Percentiles rank a stretch among this genome's conserved stretches.
Evolutionary conservation across 2,329 filamentous ascomycete species (phyloP).

Genomic region (Penicillium sp.): DNA sequence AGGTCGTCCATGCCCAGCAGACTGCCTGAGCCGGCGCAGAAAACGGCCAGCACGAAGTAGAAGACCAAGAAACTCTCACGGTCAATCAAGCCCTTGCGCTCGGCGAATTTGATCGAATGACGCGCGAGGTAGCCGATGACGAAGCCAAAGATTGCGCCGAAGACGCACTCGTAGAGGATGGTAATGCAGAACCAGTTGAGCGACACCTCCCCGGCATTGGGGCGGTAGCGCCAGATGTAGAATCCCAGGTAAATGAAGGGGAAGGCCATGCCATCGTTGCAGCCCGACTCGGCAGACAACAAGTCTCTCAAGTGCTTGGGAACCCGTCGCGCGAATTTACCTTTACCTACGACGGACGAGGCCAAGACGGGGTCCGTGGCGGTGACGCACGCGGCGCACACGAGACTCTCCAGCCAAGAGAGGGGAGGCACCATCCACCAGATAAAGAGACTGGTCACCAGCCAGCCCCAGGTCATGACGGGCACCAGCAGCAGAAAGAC

Average conservation of each 20-base stretch:
- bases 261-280: slow-evolving; percentile 99
- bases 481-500: slow-evolving; percentile 80
- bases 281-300: slow-evolving; percentile 90
- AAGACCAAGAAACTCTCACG: slow-evolving; percentile 96
- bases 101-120: slow-evolving; percentile 79
- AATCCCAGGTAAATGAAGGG: slow-evolving; percentile 90
- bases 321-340: slow-evolving; percentile 94
- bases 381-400: slow-evolving; percentile 84
- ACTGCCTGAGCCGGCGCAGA: slow-evolving; percentile 91
- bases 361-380: slow-evolving; percentile 94
- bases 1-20: slow-evolving; percentile 87
- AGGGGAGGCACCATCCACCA: slow-evolving; percentile 78
- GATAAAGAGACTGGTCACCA: slow-evolving; percentile 79
- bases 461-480: slow-evolving; percentile 89
- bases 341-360: slow-evolving; percentile 95
- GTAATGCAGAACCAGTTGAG: slow-evolving; percentile 84
- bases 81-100: slow-evolving; percentile 78
- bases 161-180: slow-evolving; percentile 89
- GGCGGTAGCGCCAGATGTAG: slow-evolving; percentile 76
- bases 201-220: slow-evolving; percentile 58
- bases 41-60: slow-evolving; percentile 93
- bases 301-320: slow-evolving; percentile 95
- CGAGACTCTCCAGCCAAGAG: slow-evolving; percentile 81
- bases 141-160: slow-evolving; percentile 83
- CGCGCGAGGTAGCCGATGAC: slow-evolving; percentile 78